phyloP scores from a whole-genome alignment of 257 asterid species.

The Scutellaria minor region DNA sequence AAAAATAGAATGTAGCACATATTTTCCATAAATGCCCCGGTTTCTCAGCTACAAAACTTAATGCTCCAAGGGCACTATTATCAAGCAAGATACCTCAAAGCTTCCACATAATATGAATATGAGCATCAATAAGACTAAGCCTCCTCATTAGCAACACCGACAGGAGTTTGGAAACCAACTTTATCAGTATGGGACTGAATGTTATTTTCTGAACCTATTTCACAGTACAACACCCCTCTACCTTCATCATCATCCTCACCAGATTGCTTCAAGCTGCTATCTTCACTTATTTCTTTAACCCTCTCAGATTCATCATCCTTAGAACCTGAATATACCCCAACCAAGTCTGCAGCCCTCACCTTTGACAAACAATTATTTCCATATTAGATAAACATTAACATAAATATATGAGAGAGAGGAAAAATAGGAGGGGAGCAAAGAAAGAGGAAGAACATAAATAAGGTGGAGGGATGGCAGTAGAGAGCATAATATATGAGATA shows the following conservation, averaged over 20 bases:
- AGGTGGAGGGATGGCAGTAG: background rate
- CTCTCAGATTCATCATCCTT: constrained; percentile 27
- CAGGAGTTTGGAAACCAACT: constrained; percentile 38
- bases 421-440: background rate
- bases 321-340: constrained; percentile 41
- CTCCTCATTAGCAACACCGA: constrained; percentile 42
- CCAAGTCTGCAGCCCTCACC: constrained; percentile 80
- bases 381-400: background rate
- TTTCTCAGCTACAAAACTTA: constrained; percentile 28
- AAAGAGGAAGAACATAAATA: background rate
- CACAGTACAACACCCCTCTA: constrained; percentile 56
- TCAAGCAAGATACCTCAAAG: constrained; percentile 19
- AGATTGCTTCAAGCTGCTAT: constrained; percentile 29
- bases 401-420: background rate
- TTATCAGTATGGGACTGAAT: constrained; percentile 32
- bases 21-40: background rate
- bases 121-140: constrained; percentile 26
- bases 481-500: background rate
- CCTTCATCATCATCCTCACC: constrained; percentile 50
- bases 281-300: constrained; percentile 41
- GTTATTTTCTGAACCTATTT: constrained; percentile 36
- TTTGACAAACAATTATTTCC: constrained; percentile 33
- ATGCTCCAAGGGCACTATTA: background rate
- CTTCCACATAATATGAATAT: background rate
- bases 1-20: background rate